These are phyloP conservation scores for Leccinum fuscescens DNA, from an alignment of 1,284 basidiomycete genomes.

Conservation along the genomic window DNA sequence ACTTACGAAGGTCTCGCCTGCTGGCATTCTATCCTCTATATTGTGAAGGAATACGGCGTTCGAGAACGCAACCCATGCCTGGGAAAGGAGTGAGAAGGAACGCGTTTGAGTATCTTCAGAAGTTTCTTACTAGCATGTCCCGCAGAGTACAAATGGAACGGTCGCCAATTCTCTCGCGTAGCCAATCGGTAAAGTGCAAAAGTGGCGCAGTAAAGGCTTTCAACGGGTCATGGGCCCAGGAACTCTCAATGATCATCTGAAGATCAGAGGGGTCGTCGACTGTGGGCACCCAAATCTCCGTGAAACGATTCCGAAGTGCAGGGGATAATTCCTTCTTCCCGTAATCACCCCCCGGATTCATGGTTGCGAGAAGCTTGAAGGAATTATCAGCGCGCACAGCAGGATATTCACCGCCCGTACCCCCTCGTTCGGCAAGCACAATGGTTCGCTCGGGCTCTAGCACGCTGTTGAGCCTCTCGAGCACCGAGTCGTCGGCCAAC, in stretches of 20 bases:
- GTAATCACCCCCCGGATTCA: constrained; percentile 99
- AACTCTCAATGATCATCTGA: constrained; percentile 72
- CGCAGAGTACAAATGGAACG: constrained; percentile 74
- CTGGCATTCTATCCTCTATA: constrained; percentile 38
- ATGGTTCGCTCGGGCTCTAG: constrained; percentile 89
- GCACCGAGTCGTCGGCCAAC: constrained; percentile 95
- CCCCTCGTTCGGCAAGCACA: constrained; percentile 91
- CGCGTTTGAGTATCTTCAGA: neutral
- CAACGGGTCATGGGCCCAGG: constrained; percentile 66
- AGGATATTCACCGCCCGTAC: constrained; percentile 68
- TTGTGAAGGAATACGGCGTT: constrained; percentile 57
- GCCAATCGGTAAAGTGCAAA: constrained; percentile 58
- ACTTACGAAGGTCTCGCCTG: constrained; percentile 72
- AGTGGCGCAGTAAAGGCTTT: constrained; percentile 61
- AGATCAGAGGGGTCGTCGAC: constrained; percentile 79
- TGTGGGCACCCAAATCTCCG: constrained; percentile 97
- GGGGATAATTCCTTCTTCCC: constrained; percentile 99
- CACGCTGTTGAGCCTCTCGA: constrained; percentile 96
- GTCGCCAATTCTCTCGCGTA: constrained; percentile 67
- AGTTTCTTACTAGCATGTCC: constrained; percentile 77
- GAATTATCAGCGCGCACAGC: constrained; percentile 60
- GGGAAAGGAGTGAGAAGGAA: constrained; percentile 15
- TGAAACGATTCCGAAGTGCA: constrained; percentile 96
- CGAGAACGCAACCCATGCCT: constrained; percentile 93
- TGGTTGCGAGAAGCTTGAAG: constrained; percentile 95